These are phyloP conservation scores for Magnaporthales sp. DNA, from an alignment of 2,329 filamentous ascomycete species.

Conservation along the genomic window DNA sequence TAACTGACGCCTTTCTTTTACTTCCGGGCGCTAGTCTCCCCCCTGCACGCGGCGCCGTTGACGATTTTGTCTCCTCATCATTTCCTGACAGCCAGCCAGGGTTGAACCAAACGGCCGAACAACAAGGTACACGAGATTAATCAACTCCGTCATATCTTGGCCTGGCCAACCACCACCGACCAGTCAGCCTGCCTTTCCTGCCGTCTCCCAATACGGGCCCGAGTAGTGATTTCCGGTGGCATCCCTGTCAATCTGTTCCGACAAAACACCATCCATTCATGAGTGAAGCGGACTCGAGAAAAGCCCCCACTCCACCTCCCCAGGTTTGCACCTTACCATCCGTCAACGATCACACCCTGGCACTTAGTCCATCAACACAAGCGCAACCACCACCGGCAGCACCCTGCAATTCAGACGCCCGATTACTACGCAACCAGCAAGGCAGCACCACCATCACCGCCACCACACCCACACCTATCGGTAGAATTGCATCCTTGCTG, in stretches of 20 bases:
- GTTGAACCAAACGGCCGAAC: not conserved
- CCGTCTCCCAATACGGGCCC: not conserved
- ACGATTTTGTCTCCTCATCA: not conserved
- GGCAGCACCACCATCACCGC: not conserved
- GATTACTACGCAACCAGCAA: not conserved
- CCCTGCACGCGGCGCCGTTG: not conserved
- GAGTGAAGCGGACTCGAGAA: not conserved
- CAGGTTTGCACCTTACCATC: not conserved
- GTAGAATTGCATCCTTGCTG: not conserved
- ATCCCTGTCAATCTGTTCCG: not conserved
- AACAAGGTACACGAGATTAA: not conserved
- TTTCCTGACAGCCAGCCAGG: not conserved
- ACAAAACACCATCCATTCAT: not conserved
- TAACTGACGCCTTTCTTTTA: not conserved
- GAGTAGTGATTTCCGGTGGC: not conserved
- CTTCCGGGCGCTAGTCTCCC: not conserved
- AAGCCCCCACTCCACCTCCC: not conserved
- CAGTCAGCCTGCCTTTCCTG: not conserved
- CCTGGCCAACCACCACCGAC: not conserved
- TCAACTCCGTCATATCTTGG: not conserved
- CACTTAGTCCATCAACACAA: not conserved
- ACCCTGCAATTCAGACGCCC: not conserved
- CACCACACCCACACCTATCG: not conserved
- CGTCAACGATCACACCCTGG: not conserved
- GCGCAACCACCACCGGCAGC: not conserved